These are phyloP conservation scores for Colletotrichum karsti DNA, from an alignment of 2,329 filamentous ascomycete genomes.

Conservation along the genomic window DNA sequence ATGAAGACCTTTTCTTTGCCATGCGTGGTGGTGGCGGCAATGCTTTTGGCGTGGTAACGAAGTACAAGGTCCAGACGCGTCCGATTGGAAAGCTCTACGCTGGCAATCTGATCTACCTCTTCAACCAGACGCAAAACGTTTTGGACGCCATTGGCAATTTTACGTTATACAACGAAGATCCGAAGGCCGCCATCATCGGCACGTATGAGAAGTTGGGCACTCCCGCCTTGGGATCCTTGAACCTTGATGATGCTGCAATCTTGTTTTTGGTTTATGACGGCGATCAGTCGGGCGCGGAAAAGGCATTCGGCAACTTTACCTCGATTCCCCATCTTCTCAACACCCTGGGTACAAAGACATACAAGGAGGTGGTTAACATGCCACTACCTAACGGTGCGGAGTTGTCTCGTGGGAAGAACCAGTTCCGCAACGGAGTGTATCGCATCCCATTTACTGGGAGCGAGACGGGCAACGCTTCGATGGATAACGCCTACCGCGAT, in stretches of 20 bases:
- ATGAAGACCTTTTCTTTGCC: not conserved
- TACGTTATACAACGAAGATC: not conserved
- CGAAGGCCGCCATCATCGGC: not conserved
- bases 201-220: not conserved
- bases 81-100: not conserved
- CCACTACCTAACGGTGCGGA: not conserved
- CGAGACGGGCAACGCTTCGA: not conserved
- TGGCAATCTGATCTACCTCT: not conserved
- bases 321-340: not conserved
- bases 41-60: not conserved
- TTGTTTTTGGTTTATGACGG: not conserved
- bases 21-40: not conserved
- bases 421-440: not conserved
- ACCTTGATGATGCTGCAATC: not conserved
- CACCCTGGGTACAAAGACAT: not conserved
- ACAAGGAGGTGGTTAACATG: not conserved
- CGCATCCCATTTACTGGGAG: not conserved
- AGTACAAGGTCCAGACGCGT: not conserved
- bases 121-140: not conserved
- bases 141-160: not conserved
- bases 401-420: not conserved
- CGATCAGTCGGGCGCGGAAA: not conserved
- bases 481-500: not conserved
- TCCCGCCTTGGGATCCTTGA: not conserved
- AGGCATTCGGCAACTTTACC: not conserved